phyloP scores from a whole-genome alignment of 345 rosid genomes.

The Linum tenue region DNA sequence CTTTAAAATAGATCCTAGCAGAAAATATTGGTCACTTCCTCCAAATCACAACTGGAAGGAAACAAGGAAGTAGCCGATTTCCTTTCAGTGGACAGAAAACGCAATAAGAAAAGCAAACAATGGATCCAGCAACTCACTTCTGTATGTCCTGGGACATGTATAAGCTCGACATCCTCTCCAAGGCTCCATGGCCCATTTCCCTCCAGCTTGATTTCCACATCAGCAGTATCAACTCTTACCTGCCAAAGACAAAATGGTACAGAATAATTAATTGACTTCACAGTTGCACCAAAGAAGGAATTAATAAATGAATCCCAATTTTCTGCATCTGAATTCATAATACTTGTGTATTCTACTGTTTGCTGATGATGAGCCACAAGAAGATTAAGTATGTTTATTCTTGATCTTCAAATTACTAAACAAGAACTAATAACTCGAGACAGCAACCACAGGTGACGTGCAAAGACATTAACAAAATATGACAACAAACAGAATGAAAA shows the following conservation, averaged over 20 bases:
- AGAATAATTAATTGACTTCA: neutral
- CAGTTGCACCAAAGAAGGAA: neutral
- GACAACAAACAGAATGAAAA: neutral
- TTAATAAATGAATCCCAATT: too few relatives aligned
- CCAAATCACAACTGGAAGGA: neutral
- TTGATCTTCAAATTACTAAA: too few relatives aligned
- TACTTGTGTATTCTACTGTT: too few relatives aligned
- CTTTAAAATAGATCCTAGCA: too few relatives aligned
- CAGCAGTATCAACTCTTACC: constrained; percentile 38
- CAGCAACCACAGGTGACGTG: neutral
- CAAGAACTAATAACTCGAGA: neutral
- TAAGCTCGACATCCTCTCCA: constrained; percentile 35
- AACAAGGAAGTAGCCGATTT: neutral
- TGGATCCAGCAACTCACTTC: constrained; percentile 27
- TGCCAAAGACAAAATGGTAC: constrained; percentile 10
- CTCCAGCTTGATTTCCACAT: constrained; percentile 50
- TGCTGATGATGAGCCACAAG: too few relatives aligned
- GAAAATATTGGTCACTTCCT: too few relatives aligned
- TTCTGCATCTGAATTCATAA: too few relatives aligned
- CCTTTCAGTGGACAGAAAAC: neutral
- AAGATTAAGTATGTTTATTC: too few relatives aligned
- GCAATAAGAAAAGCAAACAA: neutral
- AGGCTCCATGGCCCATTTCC: constrained; percentile 61
- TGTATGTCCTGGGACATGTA: constrained; percentile 54
- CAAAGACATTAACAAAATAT: neutral